phyloP scores from a whole-genome alignment of 345 rosid genomes.

The Hibiscus trionum region DNA sequence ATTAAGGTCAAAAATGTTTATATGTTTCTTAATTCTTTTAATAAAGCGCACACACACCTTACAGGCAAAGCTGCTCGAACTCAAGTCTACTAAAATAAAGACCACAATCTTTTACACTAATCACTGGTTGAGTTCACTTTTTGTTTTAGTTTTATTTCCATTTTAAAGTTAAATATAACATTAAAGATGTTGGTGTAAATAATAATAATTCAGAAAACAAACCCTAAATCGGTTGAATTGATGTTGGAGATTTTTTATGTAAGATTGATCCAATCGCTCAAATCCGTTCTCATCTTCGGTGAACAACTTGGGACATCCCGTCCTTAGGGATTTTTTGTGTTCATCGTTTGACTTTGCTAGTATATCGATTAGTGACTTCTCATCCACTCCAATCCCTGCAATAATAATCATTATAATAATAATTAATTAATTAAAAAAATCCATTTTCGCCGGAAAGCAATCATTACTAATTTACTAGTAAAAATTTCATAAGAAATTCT shows the following conservation, averaged over 20 bases:
- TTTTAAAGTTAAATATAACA: neutral
- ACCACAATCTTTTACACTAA: too few species aligned
- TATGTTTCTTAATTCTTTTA: too few species aligned
- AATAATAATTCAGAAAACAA: neutral
- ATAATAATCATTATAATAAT: too few species aligned
- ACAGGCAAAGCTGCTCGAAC: too few species aligned
- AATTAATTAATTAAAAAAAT: too few species aligned
- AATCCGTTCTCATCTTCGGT: constrained; percentile 62
- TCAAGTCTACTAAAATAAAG: too few species aligned
- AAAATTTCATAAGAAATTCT: neutral
- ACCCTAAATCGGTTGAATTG: constrained; percentile 80
- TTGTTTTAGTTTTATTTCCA: too few species aligned
- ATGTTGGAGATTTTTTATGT: constrained; percentile 46
- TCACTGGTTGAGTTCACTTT: too few species aligned
- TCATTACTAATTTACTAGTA: neutral
- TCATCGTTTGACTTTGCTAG: constrained; percentile 56
- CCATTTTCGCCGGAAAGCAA: neutral
- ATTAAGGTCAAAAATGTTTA: too few species aligned
- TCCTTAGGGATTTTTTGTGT: constrained; percentile 44
- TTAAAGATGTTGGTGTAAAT: neutral
- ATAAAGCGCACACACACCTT: too few species aligned
- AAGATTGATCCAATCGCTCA: constrained; percentile 59
- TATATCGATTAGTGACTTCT: constrained; percentile 44
- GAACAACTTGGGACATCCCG: constrained; percentile 47
- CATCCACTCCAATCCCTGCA: constrained; percentile 80